Base-by-base conservation (phyloP, 202 grass and related monocot genomes). In the Eragrostis tef region DNA sequence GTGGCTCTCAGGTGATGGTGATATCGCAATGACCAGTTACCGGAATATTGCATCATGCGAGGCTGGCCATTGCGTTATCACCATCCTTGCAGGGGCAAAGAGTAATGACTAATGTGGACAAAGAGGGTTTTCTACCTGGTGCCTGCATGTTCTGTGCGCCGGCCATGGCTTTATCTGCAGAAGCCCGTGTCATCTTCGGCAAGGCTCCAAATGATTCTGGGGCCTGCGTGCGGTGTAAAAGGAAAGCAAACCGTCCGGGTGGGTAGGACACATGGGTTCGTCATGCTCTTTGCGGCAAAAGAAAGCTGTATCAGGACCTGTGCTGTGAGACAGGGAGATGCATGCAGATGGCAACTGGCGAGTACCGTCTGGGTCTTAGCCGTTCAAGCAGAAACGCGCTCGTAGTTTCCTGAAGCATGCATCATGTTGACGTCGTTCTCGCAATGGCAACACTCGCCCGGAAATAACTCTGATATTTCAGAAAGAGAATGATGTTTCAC, bases 371-470 rank as follows among this genome's bases (percentile, higher is more conserved):
- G 39, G 17, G 41, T 71, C 19, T 15, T 11, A n/a, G 7, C 25
- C 16, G 21, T 11, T 46, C 39, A 61, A 25, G 34, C 34, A 39
- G 46, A 48, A 62, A 29, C 25, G 25, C 3, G 26, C 51, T 21
- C 72, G 31, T 53, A 76, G 53, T 44, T 60, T 43, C 77, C 76
- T 41, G 77, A 67, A 67, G 54, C 31, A 25, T 53, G 48, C 19
- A 14, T 24, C 34, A 39, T 39, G 25, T 3, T 15, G 15, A 71
- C 24, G 24, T 45, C 31, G 1, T 50, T 31, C 26, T 17, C 24
- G 16, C 15, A 12, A 7, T 34, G 79, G 12, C 43, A 73, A 43
- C 15, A 58, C 4, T 52, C 9, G 12, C 13, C 16, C 4, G 13
- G 13, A 22, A 42, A 16, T 36, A 11, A 0, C 6, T 48, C 15